Base-by-base conservation (phyloP, 2,329 filamentous ascomycete species). In the Colletotrichum shisoi region DNA sequence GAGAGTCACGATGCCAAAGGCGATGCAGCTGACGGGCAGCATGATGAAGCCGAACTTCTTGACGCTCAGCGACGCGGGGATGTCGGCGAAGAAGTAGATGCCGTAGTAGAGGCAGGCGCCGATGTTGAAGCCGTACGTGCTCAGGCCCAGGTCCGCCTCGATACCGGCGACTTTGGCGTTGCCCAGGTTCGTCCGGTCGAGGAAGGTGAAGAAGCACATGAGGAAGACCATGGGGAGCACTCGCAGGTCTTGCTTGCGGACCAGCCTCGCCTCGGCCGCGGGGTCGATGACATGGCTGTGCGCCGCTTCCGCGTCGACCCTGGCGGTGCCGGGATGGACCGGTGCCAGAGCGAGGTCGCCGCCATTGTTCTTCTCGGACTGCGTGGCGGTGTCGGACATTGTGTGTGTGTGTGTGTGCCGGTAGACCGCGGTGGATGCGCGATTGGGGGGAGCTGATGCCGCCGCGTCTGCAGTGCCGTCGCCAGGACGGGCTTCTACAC, bases 1-100 rank as follows among this genome's bases (percentile, higher is more conserved):
- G 31, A 90, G 78, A 0, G 87, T 88, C 57, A 79, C 80, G 34
- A 87, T 79, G 2, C 87, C 87, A 67, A 89, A 90, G 2, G 79
- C 80, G 0, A 89, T 63, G 72, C 72, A 74, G 56, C 72, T 74
- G 34, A 72, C 3, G 1, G 72, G 72, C 34, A 74, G 21, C 27
- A 73, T 69, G 21, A 70, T 56, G 67, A 66, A 66, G 0, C 70
- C 70, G 8, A 63, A 70, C 51, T 48, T 68, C 44, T 71, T 71
- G 52, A 71, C 70, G 69, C 69, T 68, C 21, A 71, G 46, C 8
- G 70, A 57, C 9, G 70, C 69, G 0, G 70, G 70, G 3, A 71
- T 60, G 37, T 71, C 70, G 58, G 67, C 67, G 49, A 71, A 70
- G 53, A 71, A 71, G 57, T 71, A 71, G 46, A 71, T 51, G 58